Conservation (phyloP, 208 protist species). For the Crithidia fasciculata region DNA sequence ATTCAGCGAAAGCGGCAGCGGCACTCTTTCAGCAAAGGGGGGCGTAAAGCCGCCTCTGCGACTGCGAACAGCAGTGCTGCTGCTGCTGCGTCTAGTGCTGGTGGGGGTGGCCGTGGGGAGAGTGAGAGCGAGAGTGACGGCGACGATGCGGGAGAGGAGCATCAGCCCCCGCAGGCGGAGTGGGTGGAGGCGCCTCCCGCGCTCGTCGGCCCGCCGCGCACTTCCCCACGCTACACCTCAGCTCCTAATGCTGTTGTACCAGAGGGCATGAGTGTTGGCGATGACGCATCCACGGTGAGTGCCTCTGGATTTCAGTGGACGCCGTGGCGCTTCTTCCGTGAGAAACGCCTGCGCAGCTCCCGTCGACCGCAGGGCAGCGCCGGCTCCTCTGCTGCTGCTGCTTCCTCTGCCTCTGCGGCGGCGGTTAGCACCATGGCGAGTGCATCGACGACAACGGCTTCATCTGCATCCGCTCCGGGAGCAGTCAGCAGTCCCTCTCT, state of each 20-base stretch:
- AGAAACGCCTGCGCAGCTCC: constrained; percentile 19
- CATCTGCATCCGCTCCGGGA: too few species aligned
- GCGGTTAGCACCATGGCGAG: too few species aligned
- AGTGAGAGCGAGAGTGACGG: constrained; percentile 4
- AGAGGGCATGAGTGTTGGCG: background rate
- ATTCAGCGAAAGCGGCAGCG: constrained; percentile 35
- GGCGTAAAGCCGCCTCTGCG: background rate
- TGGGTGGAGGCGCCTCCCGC: constrained; percentile 34
- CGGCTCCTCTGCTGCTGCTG: background rate
- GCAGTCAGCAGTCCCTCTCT: too few species aligned
- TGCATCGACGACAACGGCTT: too few species aligned
- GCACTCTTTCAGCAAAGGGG: constrained; percentile 21
- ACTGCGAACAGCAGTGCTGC: background rate
- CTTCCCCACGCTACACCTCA: background rate
- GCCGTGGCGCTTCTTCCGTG: constrained; percentile 33
- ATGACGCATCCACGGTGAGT: background rate
- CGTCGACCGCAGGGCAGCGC: constrained; percentile 3
- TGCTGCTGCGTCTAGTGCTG: background rate
- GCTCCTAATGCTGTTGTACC: background rate
- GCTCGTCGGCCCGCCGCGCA: constrained; percentile 1
- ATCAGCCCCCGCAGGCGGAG: constrained; percentile 25
- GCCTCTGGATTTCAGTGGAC: constrained; percentile 30
- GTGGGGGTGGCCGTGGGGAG: background rate
- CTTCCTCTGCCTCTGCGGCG: background rate
- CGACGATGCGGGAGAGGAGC: constrained; percentile 6